Evolutionary conservation across 352 stramenopile genomes (phyloP), one percentile per base, ranked within the genome.

Genomic region (Thraustochytrium striatum): DNA sequence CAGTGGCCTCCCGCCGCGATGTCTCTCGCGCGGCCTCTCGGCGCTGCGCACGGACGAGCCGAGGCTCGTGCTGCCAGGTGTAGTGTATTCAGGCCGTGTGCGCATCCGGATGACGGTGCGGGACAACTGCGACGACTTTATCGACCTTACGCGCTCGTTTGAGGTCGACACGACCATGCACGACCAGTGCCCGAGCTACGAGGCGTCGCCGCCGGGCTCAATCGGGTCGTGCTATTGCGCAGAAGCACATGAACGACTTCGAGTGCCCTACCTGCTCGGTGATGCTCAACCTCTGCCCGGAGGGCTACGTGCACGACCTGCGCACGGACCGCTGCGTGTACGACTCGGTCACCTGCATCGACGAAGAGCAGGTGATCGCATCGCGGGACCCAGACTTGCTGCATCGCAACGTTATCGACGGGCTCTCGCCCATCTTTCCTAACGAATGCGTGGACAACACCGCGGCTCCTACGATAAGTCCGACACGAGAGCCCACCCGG

Each of bases 161-260:
- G 16, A 19, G 9, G 25, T 50, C 1, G 59, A 70, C 1, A 33
- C 59, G 0, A 70, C 59, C 11, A 28, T 30, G 21, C 16, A 21
- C 11, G 8, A 28, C 3, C 44, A 75, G 39, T 75, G 65, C 39
- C 44, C 65, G 5, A 2, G 5, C 9, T 75, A 70, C 3, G 30
- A 21, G 8, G 65, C 65, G 11, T 30, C 43, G 36, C 65, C 52
- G 43, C 65, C 65, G 36, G 65, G 65, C 13, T 35, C 0, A 30
- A n/a, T 75, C 25, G 52, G 52, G 11, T 75, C 65, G 11, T 75
- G 65, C 32, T 75, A 75, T 70, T 75, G 65, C 39, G 65, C 65
- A 3, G 65, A 75, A n/a, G 21, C 32, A n/a, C 7, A 75, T 75
- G 65, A 3, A 19, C 25, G 65, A 75, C 25, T 39, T 33, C 16